A percentile compares a stretch with the other conserved stretches of the same genome.
Conservation (phyloP, 768 basidiomycete species). For the Agrocybe pediades region DNA sequence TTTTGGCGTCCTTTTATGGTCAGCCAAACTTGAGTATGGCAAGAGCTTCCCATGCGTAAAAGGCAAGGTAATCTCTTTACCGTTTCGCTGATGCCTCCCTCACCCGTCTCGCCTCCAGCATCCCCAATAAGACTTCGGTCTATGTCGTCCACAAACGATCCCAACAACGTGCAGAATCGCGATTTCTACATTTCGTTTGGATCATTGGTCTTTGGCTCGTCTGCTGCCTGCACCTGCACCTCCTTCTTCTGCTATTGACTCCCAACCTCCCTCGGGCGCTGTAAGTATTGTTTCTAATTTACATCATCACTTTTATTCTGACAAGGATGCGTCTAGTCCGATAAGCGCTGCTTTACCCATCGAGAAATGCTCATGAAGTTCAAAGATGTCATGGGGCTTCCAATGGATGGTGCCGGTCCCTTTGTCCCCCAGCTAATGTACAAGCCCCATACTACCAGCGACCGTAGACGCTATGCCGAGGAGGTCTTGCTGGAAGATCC, state of each 20-base stretch:
- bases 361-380: constrained; percentile 48
- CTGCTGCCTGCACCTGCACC: background rate
- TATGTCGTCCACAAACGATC: constrained; percentile 48
- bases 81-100: too few species aligned
- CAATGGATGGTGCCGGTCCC: constrained; percentile 37
- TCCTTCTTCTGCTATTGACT: constrained; percentile 12
- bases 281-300: constrained; percentile 9
- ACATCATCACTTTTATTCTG: constrained; percentile 1
- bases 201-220: constrained; percentile 39
- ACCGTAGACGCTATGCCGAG: constrained; percentile 75
- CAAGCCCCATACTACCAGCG: constrained; percentile 75
- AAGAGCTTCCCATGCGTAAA: too few species aligned
- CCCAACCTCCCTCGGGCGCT: constrained; percentile 1
- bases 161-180: constrained; percentile 52
- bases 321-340: constrained; percentile 17
- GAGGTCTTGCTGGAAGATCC: constrained; percentile 65
- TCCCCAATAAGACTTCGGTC: constrained; percentile 46
- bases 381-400: constrained; percentile 39
- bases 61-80: too few species aligned
- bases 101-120: constrained; percentile 40
- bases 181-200: constrained; percentile 62
- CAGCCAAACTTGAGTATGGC: too few species aligned
- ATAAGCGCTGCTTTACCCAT: constrained; percentile 36
- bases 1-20: too few species aligned
- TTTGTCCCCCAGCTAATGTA: constrained; percentile 76